Evolutionary conservation across 345 rosid genomes (phyloP).

Genomic region (Sonneratia caseolaris): DNA sequence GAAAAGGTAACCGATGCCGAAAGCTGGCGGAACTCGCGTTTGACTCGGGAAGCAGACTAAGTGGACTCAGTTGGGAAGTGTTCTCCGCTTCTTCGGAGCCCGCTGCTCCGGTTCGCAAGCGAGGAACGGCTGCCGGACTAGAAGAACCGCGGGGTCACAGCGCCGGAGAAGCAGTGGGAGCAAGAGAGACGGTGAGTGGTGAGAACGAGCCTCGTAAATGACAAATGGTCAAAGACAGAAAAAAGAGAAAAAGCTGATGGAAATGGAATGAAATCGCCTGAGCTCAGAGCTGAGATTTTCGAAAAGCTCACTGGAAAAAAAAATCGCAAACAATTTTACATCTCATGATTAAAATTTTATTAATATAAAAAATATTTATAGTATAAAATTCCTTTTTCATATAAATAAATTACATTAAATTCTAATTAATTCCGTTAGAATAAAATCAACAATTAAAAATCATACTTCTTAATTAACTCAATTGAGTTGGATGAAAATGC

Average conservation of each 20-base stretch:
- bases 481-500: no score
- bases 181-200: slow-evolving; percentile 20
- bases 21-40: not conserved
- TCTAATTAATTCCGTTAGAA: no score
- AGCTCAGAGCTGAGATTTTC: not conserved
- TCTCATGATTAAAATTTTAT: no score
- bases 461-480: no score
- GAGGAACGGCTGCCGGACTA: slow-evolving; percentile 6
- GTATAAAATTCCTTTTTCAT: no score
- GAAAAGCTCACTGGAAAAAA: not conserved
- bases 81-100: slow-evolving; percentile 1
- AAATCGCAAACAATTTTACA: no score
- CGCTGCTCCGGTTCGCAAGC: not conserved
- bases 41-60: not conserved
- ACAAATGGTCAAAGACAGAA: slow-evolving; percentile 10
- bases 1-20: not conserved
- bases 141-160: slow-evolving; percentile 1
- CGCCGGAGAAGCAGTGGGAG: slow-evolving; percentile 15
- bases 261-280: slow-evolving; percentile 2
- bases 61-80: slow-evolving; percentile 4
- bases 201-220: slow-evolving; percentile 21
- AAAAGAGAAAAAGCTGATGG: slow-evolving; percentile 3
- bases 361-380: no score
- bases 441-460: no score
- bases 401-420: no score